Percentiles rank a stretch among this genome's conserved stretches.
These are phyloP conservation scores for Globisporangium solare DNA, from an alignment of 352 stramenopile species.

Conservation along the genomic window DNA sequence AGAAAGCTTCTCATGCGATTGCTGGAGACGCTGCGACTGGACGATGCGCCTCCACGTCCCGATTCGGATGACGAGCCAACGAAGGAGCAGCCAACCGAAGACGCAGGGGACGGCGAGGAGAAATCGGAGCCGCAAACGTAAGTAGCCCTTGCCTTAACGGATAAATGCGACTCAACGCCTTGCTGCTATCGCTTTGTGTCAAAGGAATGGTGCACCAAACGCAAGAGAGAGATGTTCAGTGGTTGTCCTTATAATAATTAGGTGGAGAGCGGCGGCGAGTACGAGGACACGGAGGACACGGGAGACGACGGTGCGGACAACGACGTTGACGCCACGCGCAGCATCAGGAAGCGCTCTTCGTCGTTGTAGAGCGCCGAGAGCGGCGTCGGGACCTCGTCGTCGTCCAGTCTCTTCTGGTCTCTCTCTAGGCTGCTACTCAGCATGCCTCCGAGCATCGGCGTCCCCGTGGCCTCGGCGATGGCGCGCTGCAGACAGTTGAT, in stretches of 20 bases:
- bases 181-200: neutral
- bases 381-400: slow-evolving; percentile 44
- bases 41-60: slow-evolving; percentile 10
- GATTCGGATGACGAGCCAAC: neutral
- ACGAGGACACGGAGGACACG: neutral
- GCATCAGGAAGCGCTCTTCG: slow-evolving; percentile 65
- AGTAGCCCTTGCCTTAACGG: neutral
- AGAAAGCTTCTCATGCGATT: slow-evolving; percentile 32
- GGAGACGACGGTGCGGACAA: neutral
- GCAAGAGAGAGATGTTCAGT: no score
- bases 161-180: no score
- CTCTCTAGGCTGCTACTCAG: neutral
- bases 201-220: no score
- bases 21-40: slow-evolving; percentile 23
- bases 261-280: neutral
- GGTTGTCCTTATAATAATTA: neutral
- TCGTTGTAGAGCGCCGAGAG: slow-evolving; percentile 69
- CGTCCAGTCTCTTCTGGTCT: neutral
- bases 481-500: slow-evolving; percentile 12
- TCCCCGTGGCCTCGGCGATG: slow-evolving; percentile 11
- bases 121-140: neutral
- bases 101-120: neutral
- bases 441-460: neutral
- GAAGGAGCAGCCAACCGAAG: neutral
- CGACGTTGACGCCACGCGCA: slow-evolving; percentile 22